Evolutionary conservation across 2,329 filamentous ascomycete species (phyloP).

Genomic region (Tympanopsis confertula): DNA sequence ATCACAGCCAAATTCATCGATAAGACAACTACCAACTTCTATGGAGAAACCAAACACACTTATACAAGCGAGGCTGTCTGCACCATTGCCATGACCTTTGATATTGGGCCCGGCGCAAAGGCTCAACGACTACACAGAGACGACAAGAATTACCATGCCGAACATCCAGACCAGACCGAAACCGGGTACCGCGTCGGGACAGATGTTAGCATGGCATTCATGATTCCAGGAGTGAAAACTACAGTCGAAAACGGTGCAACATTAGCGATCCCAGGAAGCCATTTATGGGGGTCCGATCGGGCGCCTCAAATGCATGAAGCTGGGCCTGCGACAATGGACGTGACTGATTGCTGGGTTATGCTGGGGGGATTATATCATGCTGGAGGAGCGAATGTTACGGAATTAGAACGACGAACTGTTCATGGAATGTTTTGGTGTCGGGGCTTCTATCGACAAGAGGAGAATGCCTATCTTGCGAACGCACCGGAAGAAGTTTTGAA

Average conservation of each 20-base stretch:
- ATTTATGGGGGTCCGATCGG: too few relatives aligned
- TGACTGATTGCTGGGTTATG: too few relatives aligned
- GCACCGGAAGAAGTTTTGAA: too few relatives aligned
- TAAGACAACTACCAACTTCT: slow-evolving; percentile 14
- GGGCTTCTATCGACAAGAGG: too few relatives aligned
- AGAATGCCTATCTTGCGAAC: too few relatives aligned
- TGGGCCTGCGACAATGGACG: too few relatives aligned
- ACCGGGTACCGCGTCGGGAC: slow-evolving; percentile 6
- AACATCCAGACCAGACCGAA: slow-evolving; percentile 6
- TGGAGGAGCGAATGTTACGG: too few relatives aligned
- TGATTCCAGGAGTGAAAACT: slow-evolving; percentile 7
- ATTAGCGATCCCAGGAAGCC: too few relatives aligned
- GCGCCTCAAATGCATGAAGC: too few relatives aligned
- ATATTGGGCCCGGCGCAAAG: slow-evolving; percentile 8
- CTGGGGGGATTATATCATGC: too few relatives aligned
- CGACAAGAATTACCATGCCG: slow-evolving; percentile 7
- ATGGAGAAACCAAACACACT: slow-evolving; percentile 13
- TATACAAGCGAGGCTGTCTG: slow-evolving; percentile 12
- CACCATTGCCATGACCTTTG: slow-evolving; percentile 11
- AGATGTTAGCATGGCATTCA: slow-evolving; percentile 6
- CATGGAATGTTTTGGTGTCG: too few relatives aligned
- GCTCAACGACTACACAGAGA: slow-evolving; percentile 7
- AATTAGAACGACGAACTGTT: too few relatives aligned
- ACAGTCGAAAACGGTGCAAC: slow-evolving; percentile 7
- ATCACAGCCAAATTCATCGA: slow-evolving; percentile 10